Evolutionary conservation across 2,329 filamentous ascomycete species (phyloP), one percentile per base, ranked within the genome.

Genomic region (Aulographum hederae): DNA sequence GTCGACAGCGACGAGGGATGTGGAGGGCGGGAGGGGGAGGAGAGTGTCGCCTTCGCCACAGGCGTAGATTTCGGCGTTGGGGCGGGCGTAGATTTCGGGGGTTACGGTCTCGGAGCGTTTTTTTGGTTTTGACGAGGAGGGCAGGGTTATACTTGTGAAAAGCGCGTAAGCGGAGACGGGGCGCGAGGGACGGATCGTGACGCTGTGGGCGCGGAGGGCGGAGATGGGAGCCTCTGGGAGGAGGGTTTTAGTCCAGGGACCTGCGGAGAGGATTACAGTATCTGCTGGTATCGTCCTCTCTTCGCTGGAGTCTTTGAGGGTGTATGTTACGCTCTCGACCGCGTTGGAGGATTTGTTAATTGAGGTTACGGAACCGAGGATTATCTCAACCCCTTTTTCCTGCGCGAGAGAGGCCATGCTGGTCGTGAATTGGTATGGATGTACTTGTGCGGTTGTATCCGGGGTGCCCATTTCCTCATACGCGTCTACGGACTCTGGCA

Each of bases 21-120:
- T 73, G 0, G 75, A 75, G 3, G 71, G 60, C 0, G 89, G 89
- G 1, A 98, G 63, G 0, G 81, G 76, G 0, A 81, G 65, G 3
- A 63, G 52, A 2, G 67, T 66, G 48, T 98, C 89, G 15, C 82
- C 81, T 46, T 94, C 85, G 28, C 84, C 89, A 48, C 89, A 98
- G 1, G 82, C 85, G 51, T 98, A 98, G 8, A 93, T 77, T 49
- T 93, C 85, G 34, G 78, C 69, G 48, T 82, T 78, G 0, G 85
- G 85, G 3, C 89, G 68, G 1, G 89, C 79, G 50, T 98, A 98
- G 38, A 95, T 89, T 52, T 98, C 89, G 0, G 89, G 89, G 17
- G 81, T 74, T 10, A 82, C 81, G 13, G 67, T 8, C 16, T 16
- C 13, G 18, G 27, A 11, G 26, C 11, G 10, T 19, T 27, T 20